Percentiles rank a stretch among this genome's conserved stretches.
These are phyloP conservation scores for Stachybotrys elegans DNA, from an alignment of 2,329 filamentous ascomycete species.

Conservation along the genomic window DNA sequence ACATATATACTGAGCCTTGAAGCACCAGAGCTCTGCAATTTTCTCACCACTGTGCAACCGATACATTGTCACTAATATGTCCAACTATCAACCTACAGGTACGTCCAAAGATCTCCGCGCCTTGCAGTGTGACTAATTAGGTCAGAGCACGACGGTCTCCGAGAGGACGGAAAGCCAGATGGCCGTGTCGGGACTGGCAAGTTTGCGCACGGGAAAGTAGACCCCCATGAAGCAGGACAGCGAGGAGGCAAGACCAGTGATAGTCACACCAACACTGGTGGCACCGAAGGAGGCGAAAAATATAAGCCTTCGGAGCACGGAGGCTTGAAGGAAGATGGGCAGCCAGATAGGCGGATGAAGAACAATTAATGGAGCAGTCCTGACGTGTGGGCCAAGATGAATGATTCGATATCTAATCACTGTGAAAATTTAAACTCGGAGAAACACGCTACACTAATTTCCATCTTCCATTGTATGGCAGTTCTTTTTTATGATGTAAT, in stretches of 20 bases:
- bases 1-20: too few species aligned
- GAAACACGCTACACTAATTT: too few species aligned
- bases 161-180: constrained; percentile 16
- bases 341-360: constrained; percentile 1
- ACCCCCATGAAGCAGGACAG: constrained; percentile 12
- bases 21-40: too few species aligned
- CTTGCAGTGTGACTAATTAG: not conserved
- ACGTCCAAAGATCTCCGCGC: not conserved
- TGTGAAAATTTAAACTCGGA: too few species aligned
- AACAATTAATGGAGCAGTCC: too few species aligned
- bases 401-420: too few species aligned
- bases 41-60: too few species aligned
- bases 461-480: too few species aligned
- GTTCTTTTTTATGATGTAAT: too few species aligned
- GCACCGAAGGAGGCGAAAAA: not conserved
- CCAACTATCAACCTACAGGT: constrained; percentile 2
- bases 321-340: constrained; percentile 1
- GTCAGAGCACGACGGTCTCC: constrained; percentile 16
- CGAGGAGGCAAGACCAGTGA: constrained; percentile 13
- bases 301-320: constrained; percentile 2
- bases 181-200: constrained; percentile 15
- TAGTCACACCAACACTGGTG: not conserved
- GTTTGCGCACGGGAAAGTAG: constrained; percentile 17
- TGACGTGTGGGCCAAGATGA: too few species aligned
- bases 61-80: too few species aligned